These are phyloP conservation scores for Quercus robur DNA, from an alignment of 306 rosid species.

Conservation along the genomic window DNA sequence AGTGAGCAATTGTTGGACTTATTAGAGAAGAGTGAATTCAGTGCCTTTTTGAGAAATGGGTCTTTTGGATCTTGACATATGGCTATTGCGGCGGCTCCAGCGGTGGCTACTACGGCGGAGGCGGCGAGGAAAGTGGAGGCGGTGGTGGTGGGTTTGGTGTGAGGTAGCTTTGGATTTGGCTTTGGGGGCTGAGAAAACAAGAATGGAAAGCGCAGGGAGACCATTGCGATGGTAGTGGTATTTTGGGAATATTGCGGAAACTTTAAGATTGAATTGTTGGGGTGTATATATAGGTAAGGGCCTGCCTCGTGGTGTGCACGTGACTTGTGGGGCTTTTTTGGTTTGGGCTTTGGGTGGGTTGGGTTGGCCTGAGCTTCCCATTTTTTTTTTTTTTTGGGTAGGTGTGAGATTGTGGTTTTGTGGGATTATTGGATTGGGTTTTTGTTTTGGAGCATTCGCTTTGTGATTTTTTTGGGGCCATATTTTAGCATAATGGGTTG, in stretches of 20 bases:
- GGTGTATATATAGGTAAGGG: neutral
- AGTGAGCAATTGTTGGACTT: constrained; percentile 26
- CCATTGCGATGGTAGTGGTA: constrained; percentile 35
- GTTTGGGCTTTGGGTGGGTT: neutral
- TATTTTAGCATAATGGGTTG: no score
- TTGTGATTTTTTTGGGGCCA: no score
- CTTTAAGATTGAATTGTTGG: neutral
- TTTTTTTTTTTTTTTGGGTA: no score
- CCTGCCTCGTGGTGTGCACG: neutral
- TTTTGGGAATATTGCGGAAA: neutral
- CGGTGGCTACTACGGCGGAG: constrained; percentile 37
- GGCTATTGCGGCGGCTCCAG: constrained; percentile 39
- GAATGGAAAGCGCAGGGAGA: constrained; percentile 81
- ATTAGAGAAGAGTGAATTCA: constrained; percentile 32
- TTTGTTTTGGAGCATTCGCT: no score
- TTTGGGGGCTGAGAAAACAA: constrained; percentile 59
- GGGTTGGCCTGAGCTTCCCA: neutral
- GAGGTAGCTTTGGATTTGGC: constrained; percentile 31
- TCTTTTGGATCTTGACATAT: constrained; percentile 21
- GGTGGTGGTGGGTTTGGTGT: constrained; percentile 1
- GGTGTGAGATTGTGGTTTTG: neutral
- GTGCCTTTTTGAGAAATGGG: constrained; percentile 42
- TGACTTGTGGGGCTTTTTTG: neutral
- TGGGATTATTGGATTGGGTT: no score
- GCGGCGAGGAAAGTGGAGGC: constrained; percentile 35